Evolutionary conservation across 2,329 filamentous ascomycete genomes (phyloP).

Genomic region (Laburnicola sp.): DNA sequence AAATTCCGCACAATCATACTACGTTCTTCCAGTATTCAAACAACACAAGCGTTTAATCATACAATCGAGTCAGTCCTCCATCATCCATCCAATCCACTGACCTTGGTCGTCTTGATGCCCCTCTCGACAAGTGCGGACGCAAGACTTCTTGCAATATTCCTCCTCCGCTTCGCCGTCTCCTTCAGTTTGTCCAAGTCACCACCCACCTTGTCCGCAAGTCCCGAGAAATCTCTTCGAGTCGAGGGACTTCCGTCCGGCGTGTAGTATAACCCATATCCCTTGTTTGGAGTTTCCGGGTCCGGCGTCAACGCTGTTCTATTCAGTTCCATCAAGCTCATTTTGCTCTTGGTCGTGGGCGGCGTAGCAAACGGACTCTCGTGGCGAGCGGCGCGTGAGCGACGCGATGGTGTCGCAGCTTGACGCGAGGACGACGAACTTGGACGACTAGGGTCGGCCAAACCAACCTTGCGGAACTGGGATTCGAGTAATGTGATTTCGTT

Average conservation of each 20-base stretch:
- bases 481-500: conserved; percentile 90
- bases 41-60: conserved; percentile 25
- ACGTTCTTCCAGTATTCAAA: conserved; percentile 16
- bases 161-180: conserved; percentile 41
- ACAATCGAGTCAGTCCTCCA: conserved; percentile 18
- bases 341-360: conserved; percentile 40
- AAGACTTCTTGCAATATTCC: conserved; percentile 44
- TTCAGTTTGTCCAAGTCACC: conserved; percentile 45
- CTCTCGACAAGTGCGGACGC: conserved; percentile 41
- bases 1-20: neutral
- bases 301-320: conserved; percentile 37
- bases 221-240: conserved; percentile 33
- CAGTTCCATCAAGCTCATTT: conserved; percentile 36
- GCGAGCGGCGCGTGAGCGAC: conserved; percentile 18
- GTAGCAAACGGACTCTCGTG: conserved; percentile 42
- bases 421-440: conserved; percentile 29
- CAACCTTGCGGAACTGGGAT: conserved; percentile 75
- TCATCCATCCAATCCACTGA: conserved; percentile 13
- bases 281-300: conserved; percentile 30
- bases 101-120: conserved; percentile 34
- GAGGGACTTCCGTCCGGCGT: conserved; percentile 34
- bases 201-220: conserved; percentile 47
- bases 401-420: conserved; percentile 22
- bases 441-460: conserved; percentile 28
- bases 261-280: conserved; percentile 43